A percentile compares a stretch with the other conserved stretches of the same genome.
phyloP scores from a whole-genome alignment of 148 eudicot genomes.

The Talinum fruticosum region DNA sequence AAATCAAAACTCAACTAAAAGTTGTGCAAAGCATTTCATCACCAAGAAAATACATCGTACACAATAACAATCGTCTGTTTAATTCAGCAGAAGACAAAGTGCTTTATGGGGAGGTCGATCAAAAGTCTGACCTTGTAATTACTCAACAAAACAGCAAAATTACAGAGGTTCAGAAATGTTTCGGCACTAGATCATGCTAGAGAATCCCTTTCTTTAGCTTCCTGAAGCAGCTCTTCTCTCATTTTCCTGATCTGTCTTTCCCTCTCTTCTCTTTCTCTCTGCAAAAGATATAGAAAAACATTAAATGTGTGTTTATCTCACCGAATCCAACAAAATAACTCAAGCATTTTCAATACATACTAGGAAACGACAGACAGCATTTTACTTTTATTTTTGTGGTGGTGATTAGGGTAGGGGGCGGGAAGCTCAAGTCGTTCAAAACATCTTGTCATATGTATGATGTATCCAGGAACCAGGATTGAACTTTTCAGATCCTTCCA shows the following conservation, averaged over 20 bases:
- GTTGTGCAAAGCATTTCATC: not conserved
- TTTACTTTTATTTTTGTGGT: too few species aligned
- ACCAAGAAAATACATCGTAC: not conserved
- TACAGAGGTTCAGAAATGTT: not conserved
- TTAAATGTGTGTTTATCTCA: slow-evolving; percentile 9
- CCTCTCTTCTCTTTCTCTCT: slow-evolving; percentile 71
- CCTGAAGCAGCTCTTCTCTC: slow-evolving; percentile 54
- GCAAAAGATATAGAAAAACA: slow-evolving; percentile 21
- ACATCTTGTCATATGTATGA: too few species aligned
- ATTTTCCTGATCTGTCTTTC: slow-evolving; percentile 62
- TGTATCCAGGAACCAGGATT: not conserved
- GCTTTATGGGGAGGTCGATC: not conserved
- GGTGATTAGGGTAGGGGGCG: too few species aligned
- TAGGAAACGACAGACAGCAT: not conserved
- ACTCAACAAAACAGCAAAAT: not conserved
- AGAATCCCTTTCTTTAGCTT: slow-evolving; percentile 33
- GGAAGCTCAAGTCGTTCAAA: too few species aligned
- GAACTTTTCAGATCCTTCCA: not conserved
- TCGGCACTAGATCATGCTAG: not conserved
- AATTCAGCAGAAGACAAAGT: not conserved
- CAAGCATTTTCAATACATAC: not conserved
- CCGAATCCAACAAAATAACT: not conserved
- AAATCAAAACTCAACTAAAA: not conserved
- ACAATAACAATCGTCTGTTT: not conserved
- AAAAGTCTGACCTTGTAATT: not conserved